Conservation (phyloP, 2,329 filamentous ascomycete genomes). For the Monascus ruber region DNA sequence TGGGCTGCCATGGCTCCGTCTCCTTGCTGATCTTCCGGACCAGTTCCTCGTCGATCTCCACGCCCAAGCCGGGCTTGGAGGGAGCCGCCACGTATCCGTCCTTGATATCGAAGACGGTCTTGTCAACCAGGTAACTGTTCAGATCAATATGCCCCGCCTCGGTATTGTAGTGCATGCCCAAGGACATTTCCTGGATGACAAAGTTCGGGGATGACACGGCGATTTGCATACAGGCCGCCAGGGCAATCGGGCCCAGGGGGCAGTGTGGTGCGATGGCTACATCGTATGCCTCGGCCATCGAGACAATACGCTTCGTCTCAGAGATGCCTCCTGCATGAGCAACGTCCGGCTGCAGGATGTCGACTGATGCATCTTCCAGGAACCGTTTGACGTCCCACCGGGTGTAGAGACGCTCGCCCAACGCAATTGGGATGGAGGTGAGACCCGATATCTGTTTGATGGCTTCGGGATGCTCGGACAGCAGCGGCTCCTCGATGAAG, state of each 20-base stretch:
- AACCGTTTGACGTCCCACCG: slow-evolving; percentile 66
- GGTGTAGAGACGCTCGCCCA: slow-evolving; percentile 60
- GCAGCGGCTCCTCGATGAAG: slow-evolving; percentile 63
- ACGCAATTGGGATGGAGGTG: slow-evolving; percentile 54
- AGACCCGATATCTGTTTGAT: slow-evolving; percentile 49
- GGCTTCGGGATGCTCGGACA: slow-evolving; percentile 57
- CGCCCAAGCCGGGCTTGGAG: slow-evolving; percentile 52
- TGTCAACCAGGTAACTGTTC: slow-evolving; percentile 54
- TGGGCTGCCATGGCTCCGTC: slow-evolving; percentile 53
- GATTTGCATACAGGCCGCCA: slow-evolving; percentile 61
- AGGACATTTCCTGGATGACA: slow-evolving; percentile 64
- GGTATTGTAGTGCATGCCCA: slow-evolving; percentile 68
- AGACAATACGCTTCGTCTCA: slow-evolving; percentile 56
- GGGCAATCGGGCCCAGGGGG: slow-evolving; percentile 59
- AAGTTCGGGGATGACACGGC: slow-evolving; percentile 52
- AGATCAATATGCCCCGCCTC: slow-evolving; percentile 52
- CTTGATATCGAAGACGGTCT: slow-evolving; percentile 54
- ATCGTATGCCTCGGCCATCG: slow-evolving; percentile 63
- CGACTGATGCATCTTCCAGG: slow-evolving; percentile 55
- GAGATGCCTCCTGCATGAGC: slow-evolving; percentile 62
- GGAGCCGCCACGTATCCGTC: slow-evolving; percentile 54
- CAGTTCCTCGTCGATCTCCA: slow-evolving; percentile 59
- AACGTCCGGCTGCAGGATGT: slow-evolving; percentile 64
- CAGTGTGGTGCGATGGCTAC: slow-evolving; percentile 64
- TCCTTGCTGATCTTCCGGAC: slow-evolving; percentile 49